Evolutionary conservation across 2,329 filamentous ascomycete genomes (phyloP), one percentile per base, ranked within the genome.

Genomic region (Penicillium frequentans): DNA sequence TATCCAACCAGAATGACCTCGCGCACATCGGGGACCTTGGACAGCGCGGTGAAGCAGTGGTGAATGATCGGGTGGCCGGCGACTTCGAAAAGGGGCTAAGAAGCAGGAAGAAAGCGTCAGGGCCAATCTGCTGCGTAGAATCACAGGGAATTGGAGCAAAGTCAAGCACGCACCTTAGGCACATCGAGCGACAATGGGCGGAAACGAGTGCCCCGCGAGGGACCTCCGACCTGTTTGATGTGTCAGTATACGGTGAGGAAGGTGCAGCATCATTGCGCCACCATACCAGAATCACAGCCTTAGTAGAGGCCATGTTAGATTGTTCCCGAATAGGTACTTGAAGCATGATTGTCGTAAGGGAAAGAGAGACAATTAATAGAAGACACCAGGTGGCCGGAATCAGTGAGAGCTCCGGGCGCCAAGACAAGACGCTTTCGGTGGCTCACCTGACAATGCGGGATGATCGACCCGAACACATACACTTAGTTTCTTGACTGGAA

Each of bases 1-100:
- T 99, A 99, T 72, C 95, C 95, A 72, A 99, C 96, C 71, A 99
- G 88, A 81, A 95, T 93, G 68, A 99, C 93, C 79, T 99, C 95
- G 73, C 92, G 90, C 77, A 99, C 91, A 71, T 90, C 89, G 69
- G 91, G 89, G 59, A 98, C 90, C 75, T 93, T 96, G 65, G 90
- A 87, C 71, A 98, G 85, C 70, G 95, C 92, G 70, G 89, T 90
- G 74, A 99, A 86, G 82, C 93, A 96, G 83, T 99, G 95, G 84
- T 93, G 93, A 81, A 98, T 92, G 80, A 99, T 98, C 68, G 93
- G 92, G 79, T 99, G 95, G 68, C 95, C 95, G 66, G 95, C 95
- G 72, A 99, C 92, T 76, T 97, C 93, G 81, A 99, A 98, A 67
- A 99, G 90, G 63, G 95, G 95, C 91, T 96, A 64, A 37, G 45